Percentiles rank a stretch among this genome's conserved stretches.
These are phyloP conservation scores for Tricholoma sp. DNA, from an alignment of 768 basidiomycete genomes.

Conservation along the genomic window DNA sequence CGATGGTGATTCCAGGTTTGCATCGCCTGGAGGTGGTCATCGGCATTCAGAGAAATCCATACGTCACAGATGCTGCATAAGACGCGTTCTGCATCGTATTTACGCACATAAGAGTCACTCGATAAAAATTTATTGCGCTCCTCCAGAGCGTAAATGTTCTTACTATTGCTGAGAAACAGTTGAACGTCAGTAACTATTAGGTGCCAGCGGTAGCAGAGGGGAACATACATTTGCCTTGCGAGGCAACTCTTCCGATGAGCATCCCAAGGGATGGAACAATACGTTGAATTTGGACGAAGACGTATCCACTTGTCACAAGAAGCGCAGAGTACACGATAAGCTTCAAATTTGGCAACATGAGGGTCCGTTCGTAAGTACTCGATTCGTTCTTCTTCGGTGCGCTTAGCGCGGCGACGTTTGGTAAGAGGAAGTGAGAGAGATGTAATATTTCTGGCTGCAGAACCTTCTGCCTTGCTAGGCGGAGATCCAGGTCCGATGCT, in stretches of 20 bases:
- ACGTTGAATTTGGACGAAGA: slow-evolving; percentile 77
- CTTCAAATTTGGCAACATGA: slow-evolving; percentile 73
- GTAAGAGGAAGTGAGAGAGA: slow-evolving; percentile 40
- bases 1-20: slow-evolving; percentile 64
- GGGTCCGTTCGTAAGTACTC: slow-evolving; percentile 65
- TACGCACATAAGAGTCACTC: slow-evolving; percentile 63
- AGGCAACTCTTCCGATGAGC: slow-evolving; percentile 80
- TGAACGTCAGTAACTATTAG: neutral
- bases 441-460: slow-evolving; percentile 35
- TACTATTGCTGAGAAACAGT: slow-evolving; percentile 28
- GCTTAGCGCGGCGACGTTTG: slow-evolving; percentile 68
- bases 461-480: neutral
- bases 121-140: slow-evolving; percentile 53
- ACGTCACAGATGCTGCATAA: slow-evolving; percentile 64
- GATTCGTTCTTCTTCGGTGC: slow-evolving; percentile 73
- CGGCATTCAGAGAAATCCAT: slow-evolving; percentile 56
- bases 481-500: neutral
- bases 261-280: slow-evolving; percentile 84
- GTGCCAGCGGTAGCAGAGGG: neutral
- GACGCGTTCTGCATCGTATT: slow-evolving; percentile 68
- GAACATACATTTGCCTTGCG: slow-evolving; percentile 65
- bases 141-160: slow-evolving; percentile 54
- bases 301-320: slow-evolving; percentile 84
- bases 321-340: slow-evolving; percentile 74
- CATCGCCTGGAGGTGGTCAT: slow-evolving; percentile 56